These are phyloP conservation scores for Bruguiera sexangula DNA, from an alignment of 345 rosid species.

Conservation along the genomic window DNA sequence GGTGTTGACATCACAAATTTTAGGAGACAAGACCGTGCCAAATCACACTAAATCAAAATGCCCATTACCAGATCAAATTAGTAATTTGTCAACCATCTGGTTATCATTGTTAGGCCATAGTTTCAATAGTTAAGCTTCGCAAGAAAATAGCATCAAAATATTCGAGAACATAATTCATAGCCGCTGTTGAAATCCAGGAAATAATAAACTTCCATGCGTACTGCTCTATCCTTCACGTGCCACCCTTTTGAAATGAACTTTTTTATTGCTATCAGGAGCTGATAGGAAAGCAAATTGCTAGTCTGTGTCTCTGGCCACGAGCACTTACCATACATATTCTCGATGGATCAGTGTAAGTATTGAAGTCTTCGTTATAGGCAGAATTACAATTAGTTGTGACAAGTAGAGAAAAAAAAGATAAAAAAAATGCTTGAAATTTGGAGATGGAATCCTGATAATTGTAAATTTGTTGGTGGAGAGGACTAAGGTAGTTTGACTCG, in stretches of 20 bases:
- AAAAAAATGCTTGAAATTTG: neutral
- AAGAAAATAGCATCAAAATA: neutral
- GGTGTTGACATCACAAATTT: too few species aligned
- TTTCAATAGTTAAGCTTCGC: neutral
- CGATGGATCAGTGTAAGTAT: slow-evolving; percentile 43
- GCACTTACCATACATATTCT: slow-evolving; percentile 44
- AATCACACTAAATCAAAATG: too few species aligned
- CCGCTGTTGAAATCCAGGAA: neutral
- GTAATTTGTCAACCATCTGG: too few species aligned
- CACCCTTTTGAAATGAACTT: neutral
- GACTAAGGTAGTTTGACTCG: too few species aligned
- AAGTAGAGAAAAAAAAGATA: neutral
- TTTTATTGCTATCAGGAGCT: slow-evolving; percentile 34
- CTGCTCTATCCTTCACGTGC: neutral
- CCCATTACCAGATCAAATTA: too few species aligned
- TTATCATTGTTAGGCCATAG: neutral
- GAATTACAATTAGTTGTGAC: neutral
- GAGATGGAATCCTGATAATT: too few species aligned
- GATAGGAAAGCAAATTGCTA: slow-evolving; percentile 40
- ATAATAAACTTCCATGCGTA: neutral
- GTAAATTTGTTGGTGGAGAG: too few species aligned
- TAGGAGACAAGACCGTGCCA: too few species aligned
- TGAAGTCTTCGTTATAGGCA: too few species aligned
- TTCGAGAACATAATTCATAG: neutral
- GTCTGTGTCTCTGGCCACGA: slow-evolving; percentile 53